Base-by-base conservation (phyloP, 1,284 basidiomycete species). In the Cryptococcus jaspeensis region DNA sequence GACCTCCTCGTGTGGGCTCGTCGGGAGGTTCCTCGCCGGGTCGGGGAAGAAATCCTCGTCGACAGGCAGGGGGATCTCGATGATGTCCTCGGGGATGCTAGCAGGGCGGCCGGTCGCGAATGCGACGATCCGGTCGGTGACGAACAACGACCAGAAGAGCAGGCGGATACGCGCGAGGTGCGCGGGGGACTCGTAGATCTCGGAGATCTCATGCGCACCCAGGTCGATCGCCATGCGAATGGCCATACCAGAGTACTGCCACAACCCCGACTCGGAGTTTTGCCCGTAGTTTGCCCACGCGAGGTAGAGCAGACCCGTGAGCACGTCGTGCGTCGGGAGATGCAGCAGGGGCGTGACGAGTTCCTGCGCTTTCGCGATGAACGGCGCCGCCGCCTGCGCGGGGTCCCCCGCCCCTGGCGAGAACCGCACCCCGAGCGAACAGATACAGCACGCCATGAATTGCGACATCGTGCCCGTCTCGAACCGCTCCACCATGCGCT, bases 321-420 rank as follows among this genome's bases (percentile, higher is more conserved):
- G 71, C 2, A 72, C 73, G 56, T 80, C 79, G 35, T 70, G 70
- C 0, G 78, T 73, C 0, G 79, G 79, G 3, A 80, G 65, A 41
- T 79, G 78, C 20, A 80, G 53, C 0, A 79, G 64, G 1, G 79
- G 78, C 3, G 78, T 69, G 32, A 79, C 66, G 3, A 80, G 65
- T 48, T 79, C 75, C 57, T 79, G 76, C 0, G 79, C 79, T 61
- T 78, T 79, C n/a, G 78, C 75, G 45, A 79, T 74, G 57, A 79
- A 80, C 0, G 79, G 76, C 1, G 75, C 73, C 37, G 72, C 71
- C 11, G 75, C 75, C 57, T 74, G 55, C 11, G 63, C 52, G 2
- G 63, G 67, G 23, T 61, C 53, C 55, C 61, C 60, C 20, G 57
- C 52, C 9, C 50, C 59, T 3, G 50, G 53, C 1, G 54, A 46